phyloP scores from a whole-genome alignment of 2,329 filamentous ascomycete genomes.

The Trichoderma sp. region DNA sequence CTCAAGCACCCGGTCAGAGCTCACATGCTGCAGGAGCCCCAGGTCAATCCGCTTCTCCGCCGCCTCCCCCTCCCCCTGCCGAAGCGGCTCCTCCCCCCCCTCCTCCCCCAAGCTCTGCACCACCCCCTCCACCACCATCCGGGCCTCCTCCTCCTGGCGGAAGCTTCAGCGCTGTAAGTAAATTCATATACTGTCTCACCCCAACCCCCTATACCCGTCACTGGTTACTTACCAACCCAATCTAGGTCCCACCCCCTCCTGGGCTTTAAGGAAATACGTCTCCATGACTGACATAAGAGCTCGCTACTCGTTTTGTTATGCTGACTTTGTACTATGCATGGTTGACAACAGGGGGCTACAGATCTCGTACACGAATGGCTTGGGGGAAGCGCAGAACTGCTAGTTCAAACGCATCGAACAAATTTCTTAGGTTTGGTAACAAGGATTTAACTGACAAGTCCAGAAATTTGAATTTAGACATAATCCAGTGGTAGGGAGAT shows the following conservation, averaged over 20 bases:
- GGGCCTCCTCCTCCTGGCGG: conserved; percentile 45
- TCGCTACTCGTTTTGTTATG: conserved; percentile 17
- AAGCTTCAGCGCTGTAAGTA: conserved; percentile 63
- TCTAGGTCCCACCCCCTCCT: conserved; percentile 55
- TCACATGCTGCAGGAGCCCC: conserved; percentile 42
- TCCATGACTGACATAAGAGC: conserved; percentile 20
- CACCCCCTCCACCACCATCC: conserved; percentile 52
- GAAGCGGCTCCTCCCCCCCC: conserved; percentile 65
- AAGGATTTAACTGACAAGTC: conserved; percentile 18
- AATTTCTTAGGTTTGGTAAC: conserved; percentile 16
- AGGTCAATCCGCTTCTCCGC: conserved; percentile 47
- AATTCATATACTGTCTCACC: not conserved
- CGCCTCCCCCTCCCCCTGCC: conserved; percentile 58
- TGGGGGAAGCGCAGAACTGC: conserved; percentile 17
- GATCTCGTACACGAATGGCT: conserved; percentile 14
- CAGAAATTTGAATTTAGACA: conserved; percentile 18
- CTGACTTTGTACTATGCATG: conserved; percentile 21
- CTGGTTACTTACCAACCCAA: conserved; percentile 23
- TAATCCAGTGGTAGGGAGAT: conserved; percentile 18
- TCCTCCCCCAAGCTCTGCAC: conserved; percentile 53
- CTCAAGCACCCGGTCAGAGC: conserved; percentile 45
- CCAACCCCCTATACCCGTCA: too few species aligned
- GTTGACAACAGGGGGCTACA: conserved; percentile 22
- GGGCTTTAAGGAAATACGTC: conserved; percentile 42
- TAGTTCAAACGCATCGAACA: conserved; percentile 6